Evolutionary conservation across 305 asterid species (phyloP), one percentile per base, ranked within the genome.

Genomic region (Solanum hybrid): DNA sequence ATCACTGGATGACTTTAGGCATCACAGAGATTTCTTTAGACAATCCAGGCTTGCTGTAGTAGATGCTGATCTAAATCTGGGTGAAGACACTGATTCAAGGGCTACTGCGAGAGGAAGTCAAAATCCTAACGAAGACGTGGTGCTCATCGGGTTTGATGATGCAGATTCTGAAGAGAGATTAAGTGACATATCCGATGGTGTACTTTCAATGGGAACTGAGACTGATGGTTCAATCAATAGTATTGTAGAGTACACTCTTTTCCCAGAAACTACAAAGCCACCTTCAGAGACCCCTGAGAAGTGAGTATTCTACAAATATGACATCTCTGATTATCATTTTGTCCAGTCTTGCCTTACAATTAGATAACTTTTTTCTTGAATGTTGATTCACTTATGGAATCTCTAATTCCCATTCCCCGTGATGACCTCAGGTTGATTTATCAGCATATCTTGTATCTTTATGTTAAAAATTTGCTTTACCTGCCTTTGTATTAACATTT

Each of bases 181-280:
- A 34, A 97, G 99, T 91, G 98, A 97, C 92, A 95, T 98, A 89
- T 98, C 99, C 36, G 99, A 98, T 92, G 94, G 99, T 14, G 98
- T 92, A 91, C 98, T 98, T 85, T 96, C 99, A 40, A 96, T 94
- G 98, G 98, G 95, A 88, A 96, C 99, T 6, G 99, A 97, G 91
- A 94, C 99, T 56, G 99, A 97, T 90, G 95, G 96, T 88, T 95
- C 98, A 3, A 86, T 93, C 78, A 95, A 92, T 93, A 96, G 98
- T 90, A 94, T 95, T 37, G 95, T 94, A 13, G 99, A 97, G 93
- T 94, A 93, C 90, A 94, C 96, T 85, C 97, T 96, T 90, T 96
- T 96, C 92, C 98, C 97, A 1, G 98, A 95, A 91, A 89, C 91
- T 72, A 84, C 93, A 27, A 95, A 95, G 90, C 92, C 93, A 89